Conservation (phyloP, 1,284 basidiomycete genomes). For the Ceratobasidium sp. region DNA sequence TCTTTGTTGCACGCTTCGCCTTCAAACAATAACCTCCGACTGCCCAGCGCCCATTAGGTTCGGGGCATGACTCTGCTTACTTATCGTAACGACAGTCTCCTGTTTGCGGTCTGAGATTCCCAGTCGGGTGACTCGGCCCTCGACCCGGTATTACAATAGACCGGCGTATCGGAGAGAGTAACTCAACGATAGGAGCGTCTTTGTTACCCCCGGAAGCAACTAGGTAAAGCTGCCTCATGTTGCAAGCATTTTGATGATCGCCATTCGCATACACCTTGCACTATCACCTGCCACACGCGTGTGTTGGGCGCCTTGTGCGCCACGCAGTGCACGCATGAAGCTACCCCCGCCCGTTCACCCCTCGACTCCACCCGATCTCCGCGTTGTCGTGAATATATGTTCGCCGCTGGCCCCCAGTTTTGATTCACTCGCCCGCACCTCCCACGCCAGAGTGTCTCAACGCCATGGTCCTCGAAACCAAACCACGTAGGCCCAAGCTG, state of each 20-base stretch:
- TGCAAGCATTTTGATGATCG: background rate
- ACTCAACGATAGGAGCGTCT: background rate
- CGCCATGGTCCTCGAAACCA: background rate
- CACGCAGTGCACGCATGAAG: background rate
- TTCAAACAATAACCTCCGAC: background rate
- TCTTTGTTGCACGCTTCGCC: background rate
- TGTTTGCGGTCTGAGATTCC: background rate
- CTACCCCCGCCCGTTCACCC: background rate
- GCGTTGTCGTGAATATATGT: background rate
- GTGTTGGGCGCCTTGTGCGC: background rate
- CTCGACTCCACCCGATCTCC: background rate
- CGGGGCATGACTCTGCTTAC: background rate
- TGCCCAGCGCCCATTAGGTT: background rate
- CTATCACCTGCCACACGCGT: constrained; percentile 4
- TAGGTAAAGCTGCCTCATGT: background rate
- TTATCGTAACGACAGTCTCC: background rate
- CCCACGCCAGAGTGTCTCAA: background rate
- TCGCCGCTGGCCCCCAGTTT: background rate
- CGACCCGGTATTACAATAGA: background rate
- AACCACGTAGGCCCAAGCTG: background rate
- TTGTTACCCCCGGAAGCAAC: background rate
- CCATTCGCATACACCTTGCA: background rate
- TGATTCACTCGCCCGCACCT: background rate
- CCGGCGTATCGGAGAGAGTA: background rate
- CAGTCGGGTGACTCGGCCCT: background rate